Percentiles rank a stretch among this genome's conserved stretches.
These are phyloP conservation scores for Citeromyces matritensis DNA, from an alignment of 805 yeast genomes.

Conservation along the genomic window DNA sequence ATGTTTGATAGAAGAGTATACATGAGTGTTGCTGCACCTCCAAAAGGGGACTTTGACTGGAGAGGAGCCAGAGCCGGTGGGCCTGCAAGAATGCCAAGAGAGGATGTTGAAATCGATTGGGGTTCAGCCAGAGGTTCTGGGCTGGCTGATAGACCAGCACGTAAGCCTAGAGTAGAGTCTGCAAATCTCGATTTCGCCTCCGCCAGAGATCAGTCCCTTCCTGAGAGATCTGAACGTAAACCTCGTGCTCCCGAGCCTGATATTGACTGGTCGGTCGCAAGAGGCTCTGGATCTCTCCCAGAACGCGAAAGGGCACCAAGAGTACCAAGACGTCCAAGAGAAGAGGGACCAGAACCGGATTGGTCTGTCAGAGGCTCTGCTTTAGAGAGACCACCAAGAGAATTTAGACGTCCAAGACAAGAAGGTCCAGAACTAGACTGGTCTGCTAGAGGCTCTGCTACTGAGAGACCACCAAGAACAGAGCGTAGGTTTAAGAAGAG, in stretches of 20 bases:
- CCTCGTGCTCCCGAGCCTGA: slow-evolving; percentile 14
- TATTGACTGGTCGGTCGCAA: slow-evolving; percentile 29
- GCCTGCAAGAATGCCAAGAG: slow-evolving; percentile 6
- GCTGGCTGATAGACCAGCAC: slow-evolving; percentile 2
- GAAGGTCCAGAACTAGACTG: slow-evolving; percentile 51
- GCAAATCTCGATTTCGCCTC: slow-evolving; percentile 21
- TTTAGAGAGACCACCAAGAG: slow-evolving; percentile 11
- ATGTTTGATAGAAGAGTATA: slow-evolving; percentile 34
- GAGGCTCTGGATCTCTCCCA: slow-evolving; percentile 16
- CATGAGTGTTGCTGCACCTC: slow-evolving; percentile 47
- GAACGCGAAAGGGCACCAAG: slow-evolving; percentile 13
- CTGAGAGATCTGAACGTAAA: slow-evolving; percentile 10
- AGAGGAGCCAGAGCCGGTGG: slow-evolving; percentile 7
- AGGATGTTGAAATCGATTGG: slow-evolving; percentile 25
- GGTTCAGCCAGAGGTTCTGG: slow-evolving; percentile 19
- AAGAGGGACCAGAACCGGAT: slow-evolving; percentile 44
- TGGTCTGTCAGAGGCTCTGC: slow-evolving; percentile 33
- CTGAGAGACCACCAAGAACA: slow-evolving; percentile 10
- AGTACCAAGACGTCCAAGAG: slow-evolving; percentile 19
- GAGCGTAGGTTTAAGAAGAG: slow-evolving; percentile 17
- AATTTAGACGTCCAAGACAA: slow-evolving; percentile 19
- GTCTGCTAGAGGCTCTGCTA: slow-evolving; percentile 25
- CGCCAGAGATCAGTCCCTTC: slow-evolving; percentile 7
- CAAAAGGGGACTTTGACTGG: slow-evolving; percentile 23
- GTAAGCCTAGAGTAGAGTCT: slow-evolving; percentile 17